These are phyloP conservation scores for Calamus simplicifolius DNA, from an alignment of 176 grass and related monocot species.

Conservation along the genomic window DNA sequence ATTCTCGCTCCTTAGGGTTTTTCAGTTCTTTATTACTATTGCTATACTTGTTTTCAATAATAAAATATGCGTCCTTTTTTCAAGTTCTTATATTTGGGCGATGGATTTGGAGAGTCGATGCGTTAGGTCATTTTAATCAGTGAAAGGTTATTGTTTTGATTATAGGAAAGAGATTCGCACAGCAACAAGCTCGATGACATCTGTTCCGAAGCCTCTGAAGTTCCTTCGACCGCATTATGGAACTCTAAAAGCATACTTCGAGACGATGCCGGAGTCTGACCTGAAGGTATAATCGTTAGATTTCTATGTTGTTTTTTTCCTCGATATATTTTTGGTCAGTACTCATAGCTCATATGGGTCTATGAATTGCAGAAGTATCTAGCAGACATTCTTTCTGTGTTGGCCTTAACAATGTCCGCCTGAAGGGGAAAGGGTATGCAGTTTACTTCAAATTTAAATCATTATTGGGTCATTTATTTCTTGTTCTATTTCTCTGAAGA, in stretches of 20 bases:
- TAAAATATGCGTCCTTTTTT: too few species aligned
- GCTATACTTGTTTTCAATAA: too few species aligned
- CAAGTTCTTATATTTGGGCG: too few species aligned
- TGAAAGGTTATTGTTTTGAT: neutral
- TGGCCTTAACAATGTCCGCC: constrained; percentile 85
- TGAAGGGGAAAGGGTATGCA: constrained; percentile 85
- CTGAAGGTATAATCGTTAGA: constrained; percentile 41
- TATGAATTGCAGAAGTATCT: constrained; percentile 55
- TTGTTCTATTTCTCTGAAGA: too few species aligned
- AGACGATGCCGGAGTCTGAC: constrained; percentile 65
- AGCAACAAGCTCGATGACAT: constrained; percentile 91
- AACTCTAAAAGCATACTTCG: constrained; percentile 67
- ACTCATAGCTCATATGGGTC: constrained; percentile 3
- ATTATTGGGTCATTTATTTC: too few species aligned
- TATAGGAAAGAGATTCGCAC: constrained; percentile 77
- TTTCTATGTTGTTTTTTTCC: too few species aligned
- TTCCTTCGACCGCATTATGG: constrained; percentile 91
- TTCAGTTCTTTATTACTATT: too few species aligned
- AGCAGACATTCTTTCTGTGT: constrained; percentile 78
- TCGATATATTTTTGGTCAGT: too few species aligned
- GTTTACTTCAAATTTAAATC: neutral
- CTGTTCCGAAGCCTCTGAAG: constrained; percentile 88
- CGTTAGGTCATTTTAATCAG: too few species aligned
- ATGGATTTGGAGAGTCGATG: too few species aligned
- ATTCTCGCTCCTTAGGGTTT: too few species aligned